Evolutionary conservation across 2,329 filamentous ascomycete genomes (phyloP).

Genomic region (Parascedosporium putredinis): DNA sequence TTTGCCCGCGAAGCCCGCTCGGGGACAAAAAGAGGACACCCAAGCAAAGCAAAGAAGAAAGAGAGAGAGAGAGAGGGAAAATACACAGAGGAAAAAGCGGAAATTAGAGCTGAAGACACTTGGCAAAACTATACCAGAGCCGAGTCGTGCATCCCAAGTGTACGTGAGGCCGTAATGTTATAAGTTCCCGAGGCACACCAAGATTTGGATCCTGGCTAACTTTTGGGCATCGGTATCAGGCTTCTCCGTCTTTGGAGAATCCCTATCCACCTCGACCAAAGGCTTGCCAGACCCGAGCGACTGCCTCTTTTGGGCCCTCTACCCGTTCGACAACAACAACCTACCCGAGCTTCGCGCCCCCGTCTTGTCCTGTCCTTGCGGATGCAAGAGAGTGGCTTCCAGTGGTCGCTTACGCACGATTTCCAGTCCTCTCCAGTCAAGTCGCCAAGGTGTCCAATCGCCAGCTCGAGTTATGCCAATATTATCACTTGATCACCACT

Average conservation of each 20-base stretch:
- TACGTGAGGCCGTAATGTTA: neutral
- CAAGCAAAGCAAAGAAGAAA: neutral
- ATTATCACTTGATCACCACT: constrained; percentile 4
- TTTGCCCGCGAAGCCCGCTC: neutral
- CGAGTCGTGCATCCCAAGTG: neutral
- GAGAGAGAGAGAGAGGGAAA: too few relatives aligned
- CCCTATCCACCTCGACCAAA: too few relatives aligned
- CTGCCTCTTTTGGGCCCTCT: too few relatives aligned
- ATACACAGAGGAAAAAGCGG: neutral
- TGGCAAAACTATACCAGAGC: neutral
- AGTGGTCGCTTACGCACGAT: neutral
- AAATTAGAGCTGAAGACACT: constrained; percentile 1
- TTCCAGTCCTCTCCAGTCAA: neutral
- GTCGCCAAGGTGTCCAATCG: constrained; percentile 2
- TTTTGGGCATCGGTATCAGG: too few relatives aligned
- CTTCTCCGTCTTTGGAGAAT: too few relatives aligned
- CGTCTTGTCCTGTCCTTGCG: too few relatives aligned
- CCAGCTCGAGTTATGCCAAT: neutral
- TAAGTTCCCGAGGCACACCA: neutral
- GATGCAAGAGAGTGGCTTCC: neutral
- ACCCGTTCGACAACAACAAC: too few relatives aligned
- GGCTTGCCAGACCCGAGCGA: too few relatives aligned
- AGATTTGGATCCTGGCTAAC: too few relatives aligned
- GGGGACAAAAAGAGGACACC: neutral
- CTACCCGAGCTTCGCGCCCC: too few relatives aligned